phyloP scores from a whole-genome alignment of 768 basidiomycete genomes.

The Tricholomella constricta region DNA sequence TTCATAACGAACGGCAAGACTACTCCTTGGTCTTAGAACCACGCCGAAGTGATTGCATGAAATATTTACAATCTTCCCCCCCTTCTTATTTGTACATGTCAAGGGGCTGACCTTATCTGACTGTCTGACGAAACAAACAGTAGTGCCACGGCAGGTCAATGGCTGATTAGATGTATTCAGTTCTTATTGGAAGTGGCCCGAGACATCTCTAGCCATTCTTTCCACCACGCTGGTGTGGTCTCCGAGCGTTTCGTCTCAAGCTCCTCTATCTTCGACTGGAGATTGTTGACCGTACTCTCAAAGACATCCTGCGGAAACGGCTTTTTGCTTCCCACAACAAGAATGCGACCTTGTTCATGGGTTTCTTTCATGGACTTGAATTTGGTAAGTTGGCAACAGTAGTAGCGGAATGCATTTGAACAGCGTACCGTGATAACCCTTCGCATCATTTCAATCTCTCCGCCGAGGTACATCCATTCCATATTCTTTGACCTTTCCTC shows the following conservation, averaged over 20 bases:
- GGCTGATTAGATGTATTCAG: not conserved
- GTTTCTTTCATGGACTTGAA: conserved; percentile 8
- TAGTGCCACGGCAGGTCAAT: not conserved
- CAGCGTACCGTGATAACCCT: conserved; percentile 6
- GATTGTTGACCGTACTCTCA: conserved; percentile 18
- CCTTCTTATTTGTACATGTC: no score
- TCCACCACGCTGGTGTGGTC: conserved; percentile 31
- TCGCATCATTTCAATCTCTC: conserved; percentile 24
- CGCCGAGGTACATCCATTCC: conserved; percentile 39
- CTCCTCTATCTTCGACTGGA: conserved; percentile 14
- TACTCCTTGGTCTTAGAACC: no score
- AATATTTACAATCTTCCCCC: no score
- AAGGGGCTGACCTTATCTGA: no score
- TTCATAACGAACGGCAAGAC: no score
- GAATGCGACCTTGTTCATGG: not conserved
- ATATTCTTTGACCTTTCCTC: conserved; percentile 37
- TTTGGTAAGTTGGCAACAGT: not conserved
- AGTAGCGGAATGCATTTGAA: not conserved
- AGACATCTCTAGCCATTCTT: conserved; percentile 21
- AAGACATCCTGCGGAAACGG: conserved; percentile 6
- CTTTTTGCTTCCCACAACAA: not conserved
- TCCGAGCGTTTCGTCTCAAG: conserved; percentile 22
- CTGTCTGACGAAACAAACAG: not conserved
- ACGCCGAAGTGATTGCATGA: no score
- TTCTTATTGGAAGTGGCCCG: not conserved